Base-by-base conservation (phyloP, 352 stramenopile species). In the Globisporangium paroecandrum region DNA sequence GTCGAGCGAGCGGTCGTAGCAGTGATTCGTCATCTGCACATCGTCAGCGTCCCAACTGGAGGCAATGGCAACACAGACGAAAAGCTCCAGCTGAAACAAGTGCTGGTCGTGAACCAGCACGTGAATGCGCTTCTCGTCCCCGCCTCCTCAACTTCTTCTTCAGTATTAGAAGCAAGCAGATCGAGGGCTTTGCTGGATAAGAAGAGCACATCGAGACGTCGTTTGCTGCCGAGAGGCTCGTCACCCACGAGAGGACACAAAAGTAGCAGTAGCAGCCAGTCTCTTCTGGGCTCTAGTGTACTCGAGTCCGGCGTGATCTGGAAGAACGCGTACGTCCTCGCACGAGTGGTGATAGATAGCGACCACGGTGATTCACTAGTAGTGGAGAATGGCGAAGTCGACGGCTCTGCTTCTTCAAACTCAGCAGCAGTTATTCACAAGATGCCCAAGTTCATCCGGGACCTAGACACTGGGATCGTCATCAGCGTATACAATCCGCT, bases 281-380 rank as follows among this genome's bases (percentile, higher is more conserved):
- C 53, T n/a, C 67, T 73, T 5, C 1, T 53, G 1, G 6, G 24
- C 6, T 49, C 43, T 13, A 47, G 24, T 13, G 1, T 89, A 47
- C 63, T 89, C 6, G 74, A 91, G 56, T 79, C 77, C 0, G 83
- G 83, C 1, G 51, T 89, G 34, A 66, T 91, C 32, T 91, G 81
- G 81, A 79, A 75, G 24, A 77, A 77, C 47, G 66, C 62, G 15
- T 90, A 89, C 55, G 66, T 90, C 15, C 65, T 90, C 15, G 76
- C 68, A 25, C 75, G 78, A 18, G 69, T 86, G 4, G 43, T 70
- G 1, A 58, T 66, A 64, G 46, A 41, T 5, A n/a, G 49, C 34
- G 62, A 38, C 9, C 51, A 32, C 15, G 6, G 5, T 22, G 41
- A 18, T 5, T 8, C 15, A 67, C 1, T 51, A 65, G 58, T n/a